A percentile compares a stretch with the other conserved stretches of the same genome.
These are phyloP conservation scores for Phlegmacium glaucopus DNA, from an alignment of 768 basidiomycete species.

Conservation along the genomic window DNA sequence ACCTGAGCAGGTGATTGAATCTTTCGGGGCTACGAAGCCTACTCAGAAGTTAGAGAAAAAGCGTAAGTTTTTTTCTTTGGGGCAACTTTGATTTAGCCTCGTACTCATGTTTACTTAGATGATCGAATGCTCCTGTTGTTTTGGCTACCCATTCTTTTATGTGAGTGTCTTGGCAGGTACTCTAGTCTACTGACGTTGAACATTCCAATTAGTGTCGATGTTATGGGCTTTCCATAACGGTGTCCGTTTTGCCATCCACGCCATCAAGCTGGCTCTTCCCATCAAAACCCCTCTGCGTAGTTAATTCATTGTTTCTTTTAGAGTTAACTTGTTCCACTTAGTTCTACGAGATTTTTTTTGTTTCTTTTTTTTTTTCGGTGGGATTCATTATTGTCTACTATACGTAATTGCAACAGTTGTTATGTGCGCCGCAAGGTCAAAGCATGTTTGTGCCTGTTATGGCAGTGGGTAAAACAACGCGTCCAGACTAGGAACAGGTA, in stretches of 20 bases:
- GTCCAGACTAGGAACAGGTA: neutral
- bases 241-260: conserved; percentile 47
- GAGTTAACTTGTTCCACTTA: neutral
- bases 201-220: conserved; percentile 44
- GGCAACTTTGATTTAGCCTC: neutral
- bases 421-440: neutral
- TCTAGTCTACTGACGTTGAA: conserved; percentile 2
- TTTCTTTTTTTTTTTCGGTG: conserved; percentile 10
- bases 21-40: conserved; percentile 46
- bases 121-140: conserved; percentile 84
- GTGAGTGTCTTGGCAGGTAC: conserved; percentile 44
- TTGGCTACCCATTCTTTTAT: conserved; percentile 81
- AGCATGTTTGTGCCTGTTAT: conserved; percentile 6
- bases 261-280: conserved; percentile 45
- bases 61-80: conserved; percentile 43
- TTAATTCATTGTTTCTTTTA: conserved; percentile 22
- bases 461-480: neutral
- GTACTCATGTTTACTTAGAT: conserved; percentile 39
- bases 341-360: conserved; percentile 2
- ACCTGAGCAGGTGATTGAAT: conserved; percentile 65
- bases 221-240: conserved; percentile 59
- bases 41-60: conserved; percentile 57
- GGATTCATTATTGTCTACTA: conserved; percentile 1
- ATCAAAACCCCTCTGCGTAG: conserved; percentile 38
- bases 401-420: conserved; percentile 4